Evolutionary conservation across 495 filamentous ascomycete species (phyloP).

Genomic region (Aspergillus homomorphus): DNA sequence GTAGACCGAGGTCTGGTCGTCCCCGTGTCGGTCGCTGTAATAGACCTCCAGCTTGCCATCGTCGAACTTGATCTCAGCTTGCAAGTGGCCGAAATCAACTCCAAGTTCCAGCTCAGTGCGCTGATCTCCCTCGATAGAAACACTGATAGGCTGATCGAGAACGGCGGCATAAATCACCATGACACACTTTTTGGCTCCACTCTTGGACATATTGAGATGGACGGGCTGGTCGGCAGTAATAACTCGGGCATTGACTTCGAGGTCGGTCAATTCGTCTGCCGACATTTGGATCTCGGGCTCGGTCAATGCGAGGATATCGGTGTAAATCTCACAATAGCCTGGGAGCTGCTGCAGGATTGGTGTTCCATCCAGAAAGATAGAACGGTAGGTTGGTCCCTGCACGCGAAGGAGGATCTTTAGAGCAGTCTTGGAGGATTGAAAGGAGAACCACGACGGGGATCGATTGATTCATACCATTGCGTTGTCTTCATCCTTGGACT

Average conservation of each 20-base stretch:
- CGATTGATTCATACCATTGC: too few relatives aligned
- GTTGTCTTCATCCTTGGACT: too few relatives aligned
- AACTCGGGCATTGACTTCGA: neutral
- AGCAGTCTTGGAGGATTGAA: too few relatives aligned
- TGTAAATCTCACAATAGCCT: neutral
- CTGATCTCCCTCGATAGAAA: neutral
- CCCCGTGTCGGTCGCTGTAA: neutral
- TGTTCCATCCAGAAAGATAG: too few relatives aligned
- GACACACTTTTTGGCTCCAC: neutral
- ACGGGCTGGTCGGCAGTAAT: neutral
- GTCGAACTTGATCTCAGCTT: neutral
- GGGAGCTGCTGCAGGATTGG: too few relatives aligned
- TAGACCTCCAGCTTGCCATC: neutral
- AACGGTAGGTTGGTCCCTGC: too few relatives aligned
- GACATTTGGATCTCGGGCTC: neutral
- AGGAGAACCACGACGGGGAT: too few relatives aligned
- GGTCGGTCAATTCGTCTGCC: neutral
- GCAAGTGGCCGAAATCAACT: neutral
- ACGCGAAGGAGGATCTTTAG: too few relatives aligned
- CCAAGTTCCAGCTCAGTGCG: neutral
- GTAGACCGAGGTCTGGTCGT: neutral
- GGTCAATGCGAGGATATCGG: neutral
- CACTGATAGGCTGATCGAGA: constrained; percentile 3
- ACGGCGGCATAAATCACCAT: constrained; percentile 9
- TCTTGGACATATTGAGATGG: neutral